Base-by-base conservation (phyloP, 371 early-diverging fungal species). In the Dichotomocladium elegans region DNA sequence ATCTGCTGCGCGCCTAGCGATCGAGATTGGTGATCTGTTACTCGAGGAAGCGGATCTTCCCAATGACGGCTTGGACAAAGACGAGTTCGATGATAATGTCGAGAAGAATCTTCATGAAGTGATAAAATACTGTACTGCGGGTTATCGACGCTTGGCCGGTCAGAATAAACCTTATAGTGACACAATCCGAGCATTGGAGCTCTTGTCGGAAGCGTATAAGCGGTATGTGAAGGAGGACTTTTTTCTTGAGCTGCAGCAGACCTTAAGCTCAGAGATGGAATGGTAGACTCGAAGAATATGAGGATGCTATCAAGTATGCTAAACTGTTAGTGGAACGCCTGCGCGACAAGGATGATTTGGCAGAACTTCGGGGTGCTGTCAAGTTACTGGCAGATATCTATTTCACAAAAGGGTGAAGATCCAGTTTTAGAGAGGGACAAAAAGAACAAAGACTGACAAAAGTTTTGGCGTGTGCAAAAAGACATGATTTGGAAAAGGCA, bases 361-460 rank as follows among this genome's bases (percentile, higher is more conserved):
- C 19, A 8, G 34, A 41, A 3, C 15, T 63, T 19, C 72, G 66
- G 34, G 51, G 30, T 29, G 53, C 57, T 2, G 67, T 59, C 49
- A 65, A 61, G 10, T 24, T 41, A 11, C 15, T 70, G 21, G 76
- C 57, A 0, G 60, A 67, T 15, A 48, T 67, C 1, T 75, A 72
- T 26, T 72, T 72, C 48, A 58, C 47, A 15, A 63, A 64, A 31
- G 66, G 64, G 56, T 57, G 57, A 53, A 4, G 11, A 31, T 25
- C 24, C 9, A 2, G 11, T 11, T 4, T 30, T 17, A 33, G 19
- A n/a, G 1, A 17, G 10, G 17, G 30, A 15, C 17, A 0, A 10
- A 26, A 14, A 24, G 8, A 15, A 14, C 14, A 42, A n/a, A 29
- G 1, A 41, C 17, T 28, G 25, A 42, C 53, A 9, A 17, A 12